phyloP scores from a whole-genome alignment of 2,329 filamentous ascomycete genomes.

The Emericellopsis atlantica region DNA sequence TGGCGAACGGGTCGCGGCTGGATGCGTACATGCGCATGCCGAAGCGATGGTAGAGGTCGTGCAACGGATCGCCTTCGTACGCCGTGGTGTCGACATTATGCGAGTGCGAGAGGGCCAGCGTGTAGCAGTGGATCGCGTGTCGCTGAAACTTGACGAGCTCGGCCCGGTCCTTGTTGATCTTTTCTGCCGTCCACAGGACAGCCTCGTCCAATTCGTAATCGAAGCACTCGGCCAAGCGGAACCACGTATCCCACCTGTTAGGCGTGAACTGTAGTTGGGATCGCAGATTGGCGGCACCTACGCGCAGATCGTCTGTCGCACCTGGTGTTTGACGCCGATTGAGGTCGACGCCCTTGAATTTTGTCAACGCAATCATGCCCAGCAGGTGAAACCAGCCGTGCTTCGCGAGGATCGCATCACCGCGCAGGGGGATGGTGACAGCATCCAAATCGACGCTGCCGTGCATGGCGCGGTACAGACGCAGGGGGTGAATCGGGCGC shows the following conservation, averaged over 20 bases:
- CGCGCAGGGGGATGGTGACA: conserved; percentile 40
- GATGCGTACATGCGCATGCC: conserved; percentile 50
- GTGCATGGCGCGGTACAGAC: conserved; percentile 67
- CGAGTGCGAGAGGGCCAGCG: conserved; percentile 44
- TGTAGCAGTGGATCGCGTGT: conserved; percentile 71
- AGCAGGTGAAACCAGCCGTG: conserved; percentile 89
- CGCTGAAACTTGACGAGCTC: conserved; percentile 68
- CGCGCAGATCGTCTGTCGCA: conserved; percentile 72
- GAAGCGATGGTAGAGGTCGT: conserved; percentile 48
- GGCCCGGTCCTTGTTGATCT: conserved; percentile 70
- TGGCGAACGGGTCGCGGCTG: conserved; percentile 48
- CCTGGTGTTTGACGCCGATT: conserved; percentile 67
- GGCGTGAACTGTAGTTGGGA: conserved; percentile 74
- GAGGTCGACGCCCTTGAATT: conserved; percentile 59
- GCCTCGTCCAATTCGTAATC: conserved; percentile 81
- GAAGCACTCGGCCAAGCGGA: conserved; percentile 73
- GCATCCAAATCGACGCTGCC: conserved; percentile 67
- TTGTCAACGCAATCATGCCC: conserved; percentile 77
- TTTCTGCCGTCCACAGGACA: conserved; percentile 80
- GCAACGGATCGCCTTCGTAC: conserved; percentile 38
- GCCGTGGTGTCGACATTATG: conserved; percentile 27
- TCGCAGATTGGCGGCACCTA: conserved; percentile 66
- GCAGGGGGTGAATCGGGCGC: conserved; percentile 68
- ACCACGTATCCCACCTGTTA: conserved; percentile 84
- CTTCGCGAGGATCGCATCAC: conserved; percentile 58